Conservation (phyloP, 805 yeast genomes). For the Ogataea pilisensis region DNA sequence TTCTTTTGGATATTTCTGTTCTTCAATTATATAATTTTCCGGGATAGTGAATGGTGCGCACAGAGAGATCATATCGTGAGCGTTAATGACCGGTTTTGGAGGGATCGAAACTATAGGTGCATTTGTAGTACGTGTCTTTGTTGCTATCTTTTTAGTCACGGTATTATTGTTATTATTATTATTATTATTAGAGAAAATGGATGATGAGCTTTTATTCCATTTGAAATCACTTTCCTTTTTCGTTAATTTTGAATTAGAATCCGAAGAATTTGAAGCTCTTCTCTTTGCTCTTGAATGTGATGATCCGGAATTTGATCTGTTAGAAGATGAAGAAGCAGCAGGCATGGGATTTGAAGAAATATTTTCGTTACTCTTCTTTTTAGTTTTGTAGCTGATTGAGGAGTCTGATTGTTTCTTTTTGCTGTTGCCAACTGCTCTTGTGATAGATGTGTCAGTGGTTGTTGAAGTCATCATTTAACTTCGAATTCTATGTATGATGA, state of each 20-base stretch:
- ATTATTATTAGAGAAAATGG: too few relatives aligned
- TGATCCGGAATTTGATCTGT: too few relatives aligned
- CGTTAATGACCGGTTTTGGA: constrained; percentile 1
- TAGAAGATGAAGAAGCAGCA: too few relatives aligned
- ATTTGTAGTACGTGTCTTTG: background rate
- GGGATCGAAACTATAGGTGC: background rate
- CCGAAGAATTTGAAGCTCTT: background rate
- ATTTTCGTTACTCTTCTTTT: background rate
- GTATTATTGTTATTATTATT: too few relatives aligned
- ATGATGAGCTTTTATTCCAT: background rate
- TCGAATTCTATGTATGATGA: too few relatives aligned
- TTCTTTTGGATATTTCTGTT: constrained; percentile 7
- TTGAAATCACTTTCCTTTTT: background rate
- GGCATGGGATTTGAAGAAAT: too few relatives aligned
- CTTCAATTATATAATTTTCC: constrained; percentile 9
- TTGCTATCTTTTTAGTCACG: background rate
- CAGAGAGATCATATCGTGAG: constrained; percentile 18
- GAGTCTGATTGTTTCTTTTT: background rate
- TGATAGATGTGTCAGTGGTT: too few relatives aligned
- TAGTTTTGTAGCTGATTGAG: background rate
- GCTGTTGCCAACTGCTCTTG: background rate
- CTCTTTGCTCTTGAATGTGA: background rate
- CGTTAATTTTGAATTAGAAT: background rate
- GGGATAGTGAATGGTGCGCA: constrained; percentile 24
- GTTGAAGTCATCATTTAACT: too few relatives aligned